These are phyloP conservation scores for Microsporum audouinii DNA, from an alignment of 2,329 filamentous ascomycete species.

Conservation along the genomic window DNA sequence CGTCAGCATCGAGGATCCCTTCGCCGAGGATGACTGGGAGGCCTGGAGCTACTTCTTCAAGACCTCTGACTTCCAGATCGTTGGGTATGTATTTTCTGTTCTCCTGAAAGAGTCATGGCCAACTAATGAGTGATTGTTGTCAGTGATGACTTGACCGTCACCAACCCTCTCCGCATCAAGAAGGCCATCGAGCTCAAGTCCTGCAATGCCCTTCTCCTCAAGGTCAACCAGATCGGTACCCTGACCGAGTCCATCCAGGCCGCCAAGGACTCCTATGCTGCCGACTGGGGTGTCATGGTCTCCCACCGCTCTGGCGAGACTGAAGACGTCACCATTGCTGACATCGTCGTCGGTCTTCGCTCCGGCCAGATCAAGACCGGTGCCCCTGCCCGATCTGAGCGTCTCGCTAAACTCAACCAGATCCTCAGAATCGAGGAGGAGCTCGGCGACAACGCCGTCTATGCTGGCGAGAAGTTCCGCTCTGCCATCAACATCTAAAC, in stretches of 20 bases:
- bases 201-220: conserved; percentile 93
- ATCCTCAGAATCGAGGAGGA: conserved; percentile 99
- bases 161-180: conserved; percentile 98
- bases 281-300: conserved; percentile 98
- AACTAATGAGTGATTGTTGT: conserved; percentile 9
- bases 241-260: conserved; percentile 98
- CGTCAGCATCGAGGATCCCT: conserved; percentile 96
- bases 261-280: conserved; percentile 94
- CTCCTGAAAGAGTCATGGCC: not conserved
- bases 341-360: conserved; percentile 93
- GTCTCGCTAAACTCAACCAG: conserved; percentile 99
- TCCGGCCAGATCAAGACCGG: conserved; percentile 98
- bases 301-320: conserved; percentile 99
- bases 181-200: conserved; percentile 98
- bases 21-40: conserved; percentile 99
- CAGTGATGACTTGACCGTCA: conserved; percentile 93
- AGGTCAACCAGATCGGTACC: conserved; percentile 99
- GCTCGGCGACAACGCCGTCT: conserved; percentile 82
- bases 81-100: conserved; percentile 46
- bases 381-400: conserved; percentile 91
- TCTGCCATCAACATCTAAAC: conserved; percentile 74
- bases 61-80: conserved; percentile 95
- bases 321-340: conserved; percentile 97
- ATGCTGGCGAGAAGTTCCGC: conserved; percentile 87
- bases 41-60: conserved; percentile 99